Base-by-base conservation (phyloP, 2,329 filamentous ascomycete genomes). In the Chrysoporthe puriensis region DNA sequence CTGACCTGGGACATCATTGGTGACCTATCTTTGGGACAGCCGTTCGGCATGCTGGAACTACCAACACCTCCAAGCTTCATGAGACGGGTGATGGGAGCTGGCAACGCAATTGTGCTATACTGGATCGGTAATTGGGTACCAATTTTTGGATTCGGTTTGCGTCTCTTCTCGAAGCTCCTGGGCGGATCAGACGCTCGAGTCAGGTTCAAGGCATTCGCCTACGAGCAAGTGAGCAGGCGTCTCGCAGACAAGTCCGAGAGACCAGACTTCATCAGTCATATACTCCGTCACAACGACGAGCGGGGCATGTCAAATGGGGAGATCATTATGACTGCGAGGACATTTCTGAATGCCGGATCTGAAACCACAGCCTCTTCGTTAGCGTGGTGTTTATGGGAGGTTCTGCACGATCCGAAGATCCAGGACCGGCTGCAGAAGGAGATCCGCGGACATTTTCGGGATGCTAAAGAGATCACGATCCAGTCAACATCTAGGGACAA, bases 61-160 rank as follows among this genome's bases (percentile, higher is more conserved):
- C 14, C 50, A 4, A 11, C 14, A 26, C 16, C 50, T 54, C 50
- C 50, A n/a, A 54, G 16, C 50, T 54, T n/a, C n/a, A 54, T 54
- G 50, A n/a, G 26, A n/a, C n/a, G n/a, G 50, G 50, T 54, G n/a
- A 54, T 54, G 50, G 50, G 50, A 21, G n/a, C 50, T n/a, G 26
- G 50, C 50, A 54, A 54, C n/a, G 14, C 50, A 21, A n/a, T 54
- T 8, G n/a, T 54, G 14, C n/a, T 54, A 8, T 54, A 54, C 50
- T 54, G 50, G 50, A 54, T 54, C 9, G 50, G 50, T 54, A 54
- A 54, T 21, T 54, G 50, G 50, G 9, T 54, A 11, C 50, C 50
- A 5, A 11, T 21, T n/a, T 54, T 54, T 9, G 50, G 50, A 6
- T 21, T 54, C n/a, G n/a, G n/a, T 4, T 21, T 54, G n/a, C 50